A percentile compares a stretch with the other conserved stretches of the same genome.
Evolutionary conservation across 169 alveolate genomes (phyloP).

Genomic region (Miamiensis avidus): DNA sequence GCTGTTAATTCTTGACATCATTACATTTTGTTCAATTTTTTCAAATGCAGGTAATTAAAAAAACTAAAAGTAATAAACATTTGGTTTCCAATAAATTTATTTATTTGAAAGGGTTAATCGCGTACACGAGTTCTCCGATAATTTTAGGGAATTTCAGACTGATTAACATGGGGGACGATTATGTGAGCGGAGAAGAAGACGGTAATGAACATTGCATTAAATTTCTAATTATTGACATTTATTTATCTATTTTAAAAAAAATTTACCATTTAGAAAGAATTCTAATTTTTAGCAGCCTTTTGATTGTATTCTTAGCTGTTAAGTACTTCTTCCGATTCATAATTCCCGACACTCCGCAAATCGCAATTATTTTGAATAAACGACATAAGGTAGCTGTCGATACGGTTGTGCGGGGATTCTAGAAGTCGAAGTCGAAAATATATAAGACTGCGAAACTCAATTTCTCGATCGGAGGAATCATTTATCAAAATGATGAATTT

Average conservation of each 20-base stretch:
- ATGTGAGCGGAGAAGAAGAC: not conserved
- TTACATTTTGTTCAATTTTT: constrained; percentile 33
- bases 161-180: not conserved
- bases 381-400: constrained; percentile 32
- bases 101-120: too few relatives aligned
- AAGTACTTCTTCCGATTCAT: constrained; percentile 23
- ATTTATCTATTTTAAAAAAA: too few relatives aligned
- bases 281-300: constrained; percentile 6
- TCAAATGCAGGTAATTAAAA: constrained; percentile 44
- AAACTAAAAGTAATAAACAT: too few relatives aligned
- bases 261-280: too few relatives aligned
- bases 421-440: not conserved
- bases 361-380: constrained; percentile 24
- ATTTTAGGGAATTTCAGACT: not conserved
- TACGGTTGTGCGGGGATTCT: constrained; percentile 19
- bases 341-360: constrained; percentile 36
- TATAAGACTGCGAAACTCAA: not conserved
- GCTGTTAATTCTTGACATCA: constrained; percentile 30
- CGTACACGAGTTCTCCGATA: not conserved
- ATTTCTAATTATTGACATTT: too few relatives aligned
- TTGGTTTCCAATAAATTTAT: too few relatives aligned
- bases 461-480: not conserved
- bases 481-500: too few relatives aligned
- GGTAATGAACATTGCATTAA: too few relatives aligned
- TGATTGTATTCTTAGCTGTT: constrained; percentile 28